Conservation (phyloP, 768 basidiomycete species). For the Guyanaporus albipodus region DNA sequence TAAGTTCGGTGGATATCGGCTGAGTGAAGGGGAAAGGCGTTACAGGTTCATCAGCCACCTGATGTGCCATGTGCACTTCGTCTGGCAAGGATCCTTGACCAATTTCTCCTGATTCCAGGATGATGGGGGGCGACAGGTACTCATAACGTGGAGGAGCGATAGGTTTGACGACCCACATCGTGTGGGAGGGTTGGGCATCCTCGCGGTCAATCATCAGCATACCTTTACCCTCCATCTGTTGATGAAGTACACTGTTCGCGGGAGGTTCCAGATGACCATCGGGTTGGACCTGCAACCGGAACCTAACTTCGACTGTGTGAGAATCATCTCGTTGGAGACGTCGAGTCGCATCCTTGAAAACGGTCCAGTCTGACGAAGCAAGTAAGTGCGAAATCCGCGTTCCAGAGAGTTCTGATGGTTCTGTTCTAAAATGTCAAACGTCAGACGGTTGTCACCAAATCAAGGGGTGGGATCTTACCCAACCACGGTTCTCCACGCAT, state of each 20-base stretch:
- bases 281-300: conserved; percentile 77
- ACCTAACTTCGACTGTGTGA: conserved; percentile 89
- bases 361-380: conserved; percentile 70
- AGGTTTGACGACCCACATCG: conserved; percentile 97
- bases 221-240: conserved; percentile 94
- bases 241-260: conserved; percentile 51
- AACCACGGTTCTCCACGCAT: conserved; percentile 90
- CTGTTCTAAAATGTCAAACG: conserved; percentile 50
- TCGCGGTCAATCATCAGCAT: conserved; percentile 98
- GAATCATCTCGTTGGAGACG: conserved; percentile 87
- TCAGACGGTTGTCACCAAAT: conserved; percentile 6
- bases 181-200: conserved; percentile 84
- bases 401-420: conserved; percentile 74
- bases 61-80: conserved; percentile 38
- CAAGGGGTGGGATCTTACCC: conserved; percentile 51
- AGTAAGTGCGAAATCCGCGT: conserved; percentile 80
- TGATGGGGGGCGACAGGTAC: conserved; percentile 57
- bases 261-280: conserved; percentile 53
- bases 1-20: conserved; percentile 75
- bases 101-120: conserved; percentile 46
- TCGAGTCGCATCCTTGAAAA: conserved; percentile 84
- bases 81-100: conserved; percentile 34
- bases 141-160: conserved; percentile 68
- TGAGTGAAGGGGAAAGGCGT: conserved; percentile 74
- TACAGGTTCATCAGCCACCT: conserved; percentile 41